A percentile compares a stretch with the other conserved stretches of the same genome.
Conservation (phyloP, 2,329 filamentous ascomycete genomes). For the Venturia nashicola region DNA sequence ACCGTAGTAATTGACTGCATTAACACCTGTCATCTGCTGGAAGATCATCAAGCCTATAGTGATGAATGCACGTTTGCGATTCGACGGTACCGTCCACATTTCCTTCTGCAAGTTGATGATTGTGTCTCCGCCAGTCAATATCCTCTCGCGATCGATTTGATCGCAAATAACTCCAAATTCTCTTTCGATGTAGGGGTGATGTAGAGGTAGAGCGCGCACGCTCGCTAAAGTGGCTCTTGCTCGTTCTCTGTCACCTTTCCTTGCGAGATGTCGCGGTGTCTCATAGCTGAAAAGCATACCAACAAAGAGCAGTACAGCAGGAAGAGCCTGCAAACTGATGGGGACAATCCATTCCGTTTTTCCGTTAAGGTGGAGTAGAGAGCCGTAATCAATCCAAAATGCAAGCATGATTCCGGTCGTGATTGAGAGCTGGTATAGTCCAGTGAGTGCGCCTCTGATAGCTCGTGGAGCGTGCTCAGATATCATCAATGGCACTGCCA, state of each 20-base stretch:
- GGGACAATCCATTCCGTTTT: conserved; percentile 47
- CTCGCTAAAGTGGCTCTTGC: conserved; percentile 43
- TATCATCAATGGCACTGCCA: conserved; percentile 49
- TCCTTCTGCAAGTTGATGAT: conserved; percentile 28
- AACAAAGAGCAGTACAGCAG: conserved; percentile 45
- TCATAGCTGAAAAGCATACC: conserved; percentile 54
- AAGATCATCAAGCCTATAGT: conserved; percentile 54
- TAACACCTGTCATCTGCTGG: conserved; percentile 56
- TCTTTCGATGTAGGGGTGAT: conserved; percentile 23
- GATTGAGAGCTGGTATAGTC: conserved; percentile 47
- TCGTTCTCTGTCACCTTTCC: conserved; percentile 55
- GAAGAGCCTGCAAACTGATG: conserved; percentile 51
- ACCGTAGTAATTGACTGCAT: conserved; percentile 51
- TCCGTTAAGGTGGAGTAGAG: conserved; percentile 33
- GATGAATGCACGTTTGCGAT: conserved; percentile 51
- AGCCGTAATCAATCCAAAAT: conserved; percentile 44
- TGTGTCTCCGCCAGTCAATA: conserved; percentile 38
- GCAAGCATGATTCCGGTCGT: conserved; percentile 31
- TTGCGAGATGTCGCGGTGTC: conserved; percentile 56
- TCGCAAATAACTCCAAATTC: conserved; percentile 26
- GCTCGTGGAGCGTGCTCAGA: conserved; percentile 47
- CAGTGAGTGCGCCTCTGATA: conserved; percentile 47
- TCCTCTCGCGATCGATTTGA: conserved; percentile 40
- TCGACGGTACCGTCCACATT: conserved; percentile 34
- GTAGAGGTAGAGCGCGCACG: conserved; percentile 39